Percentiles rank a stretch among this genome's conserved stretches.
Conservation (phyloP, 2,329 filamentous ascomycete genomes). For the Graphilbum sp. region DNA sequence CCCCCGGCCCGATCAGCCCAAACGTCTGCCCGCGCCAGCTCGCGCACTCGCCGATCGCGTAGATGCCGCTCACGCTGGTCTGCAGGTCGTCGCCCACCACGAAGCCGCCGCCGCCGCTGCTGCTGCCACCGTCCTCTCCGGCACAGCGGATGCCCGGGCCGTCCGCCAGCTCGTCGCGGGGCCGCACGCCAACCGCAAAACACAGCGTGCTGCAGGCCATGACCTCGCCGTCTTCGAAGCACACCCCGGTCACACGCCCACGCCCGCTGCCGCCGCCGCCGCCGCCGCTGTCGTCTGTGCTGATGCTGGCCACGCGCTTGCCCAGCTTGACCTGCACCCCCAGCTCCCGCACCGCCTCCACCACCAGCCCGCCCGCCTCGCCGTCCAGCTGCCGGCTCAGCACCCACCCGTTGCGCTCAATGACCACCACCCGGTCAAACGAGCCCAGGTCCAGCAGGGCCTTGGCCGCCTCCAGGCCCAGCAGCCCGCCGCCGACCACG, state of each 20-base stretch:
- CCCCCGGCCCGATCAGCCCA: conserved; percentile 73
- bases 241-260: conserved; percentile 55
- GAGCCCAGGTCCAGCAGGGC: conserved; percentile 76
- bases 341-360: conserved; percentile 62
- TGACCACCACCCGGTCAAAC: conserved; percentile 57
- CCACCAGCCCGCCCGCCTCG: conserved; percentile 67
- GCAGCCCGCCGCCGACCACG: conserved; percentile 69
- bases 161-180: conserved; percentile 67
- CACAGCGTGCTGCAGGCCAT: conserved; percentile 70
- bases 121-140: conserved; percentile 35
- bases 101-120: conserved; percentile 61
- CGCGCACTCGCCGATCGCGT: conserved; percentile 81
- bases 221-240: conserved; percentile 65
- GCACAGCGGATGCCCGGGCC: conserved; percentile 27
- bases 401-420: conserved; percentile 74
- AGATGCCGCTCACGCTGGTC: conserved; percentile 58
- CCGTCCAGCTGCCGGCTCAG: conserved; percentile 66
- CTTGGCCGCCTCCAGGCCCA: conserved; percentile 79
- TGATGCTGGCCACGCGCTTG: conserved; percentile 57
- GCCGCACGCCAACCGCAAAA: conserved; percentile 76
- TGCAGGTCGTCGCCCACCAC: conserved; percentile 49
- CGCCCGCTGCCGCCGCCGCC: too few relatives aligned
- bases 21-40: conserved; percentile 80
- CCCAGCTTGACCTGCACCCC: conserved; percentile 68
- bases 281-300: conserved; percentile 44